Evolutionary conservation across 305 asterid species (phyloP).

Genomic region (Lippia alba): DNA sequence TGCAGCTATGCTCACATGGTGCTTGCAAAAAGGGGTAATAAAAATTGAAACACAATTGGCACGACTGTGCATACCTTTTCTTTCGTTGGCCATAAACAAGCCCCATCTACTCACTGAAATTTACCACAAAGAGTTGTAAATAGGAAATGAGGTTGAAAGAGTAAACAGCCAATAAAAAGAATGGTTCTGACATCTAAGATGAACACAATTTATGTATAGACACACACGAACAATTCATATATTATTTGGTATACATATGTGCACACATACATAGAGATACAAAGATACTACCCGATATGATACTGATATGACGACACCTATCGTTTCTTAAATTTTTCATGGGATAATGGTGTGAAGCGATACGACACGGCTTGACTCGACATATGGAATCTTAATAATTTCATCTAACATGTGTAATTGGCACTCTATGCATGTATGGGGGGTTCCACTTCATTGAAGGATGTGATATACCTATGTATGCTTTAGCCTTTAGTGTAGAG

Average conservation of each 20-base stretch:
- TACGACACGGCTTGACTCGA: no score
- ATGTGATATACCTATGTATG: background rate
- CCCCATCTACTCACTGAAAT: conserved; percentile 24
- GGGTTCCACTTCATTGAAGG: background rate
- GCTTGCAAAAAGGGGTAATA: conserved; percentile 15
- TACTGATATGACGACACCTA: no score
- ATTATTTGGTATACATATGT: no score
- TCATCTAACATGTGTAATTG: background rate
- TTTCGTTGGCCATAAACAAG: conserved; percentile 35
- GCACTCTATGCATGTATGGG: no score
- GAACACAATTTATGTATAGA: background rate
- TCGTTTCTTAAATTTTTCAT: no score
- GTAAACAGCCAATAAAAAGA: conserved; percentile 43
- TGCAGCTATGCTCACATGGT: conserved; percentile 41
- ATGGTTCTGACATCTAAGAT: conserved; percentile 40
- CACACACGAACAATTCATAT: no score
- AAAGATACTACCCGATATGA: no score
- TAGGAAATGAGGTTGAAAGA: conserved; percentile 30
- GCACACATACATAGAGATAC: no score
- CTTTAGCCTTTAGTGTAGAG: background rate
- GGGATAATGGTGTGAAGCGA: no score
- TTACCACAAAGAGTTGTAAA: conserved; percentile 40
- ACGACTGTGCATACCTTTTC: conserved; percentile 41
- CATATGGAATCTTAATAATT: no score
- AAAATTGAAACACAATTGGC: conserved; percentile 40